Percentiles rank a stretch among this genome's conserved stretches.
These are phyloP conservation scores for Aschersonia sp. DNA, from an alignment of 2,329 filamentous ascomycete genomes.

Conservation along the genomic window DNA sequence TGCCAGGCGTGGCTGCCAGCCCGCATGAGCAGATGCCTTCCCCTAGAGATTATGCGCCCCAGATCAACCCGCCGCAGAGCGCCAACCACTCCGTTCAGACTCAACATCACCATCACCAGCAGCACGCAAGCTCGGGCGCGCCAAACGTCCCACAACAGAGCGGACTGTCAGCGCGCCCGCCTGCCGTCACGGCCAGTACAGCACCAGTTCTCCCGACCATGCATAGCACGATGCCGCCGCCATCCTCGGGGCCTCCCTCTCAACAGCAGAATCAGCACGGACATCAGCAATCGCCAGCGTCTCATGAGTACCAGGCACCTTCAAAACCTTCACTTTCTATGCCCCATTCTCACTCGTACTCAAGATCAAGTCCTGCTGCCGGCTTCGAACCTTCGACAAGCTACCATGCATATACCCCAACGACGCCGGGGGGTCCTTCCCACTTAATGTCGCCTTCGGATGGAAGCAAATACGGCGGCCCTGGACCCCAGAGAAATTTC, in stretches of 20 bases:
- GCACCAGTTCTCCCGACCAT: conserved; percentile 32
- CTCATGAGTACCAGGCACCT: conserved; percentile 45
- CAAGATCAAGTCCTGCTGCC: conserved; percentile 65
- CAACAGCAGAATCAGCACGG: conserved; percentile 16
- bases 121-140: conserved; percentile 27
- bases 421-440: conserved; percentile 46
- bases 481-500: conserved; percentile 44
- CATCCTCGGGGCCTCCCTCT: conserved; percentile 19
- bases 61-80: conserved; percentile 30
- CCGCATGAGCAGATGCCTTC: conserved; percentile 22
- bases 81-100: conserved; percentile 15
- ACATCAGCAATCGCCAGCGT: conserved; percentile 21
- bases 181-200: conserved; percentile 24
- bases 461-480: conserved; percentile 35
- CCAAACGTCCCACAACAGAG: conserved; percentile 46
- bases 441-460: conserved; percentile 51
- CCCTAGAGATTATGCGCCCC: conserved; percentile 33
- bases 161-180: conserved; percentile 22
- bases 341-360: conserved; percentile 65
- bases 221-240: conserved; percentile 22
- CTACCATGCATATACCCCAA: conserved; percentile 43
- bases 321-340: conserved; percentile 50
- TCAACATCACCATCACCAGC: conserved; percentile 9
- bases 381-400: conserved; percentile 38
- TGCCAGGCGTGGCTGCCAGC: conserved; percentile 26